Conservation (phyloP, 768 basidiomycete genomes). For the Pholiota conissans region DNA sequence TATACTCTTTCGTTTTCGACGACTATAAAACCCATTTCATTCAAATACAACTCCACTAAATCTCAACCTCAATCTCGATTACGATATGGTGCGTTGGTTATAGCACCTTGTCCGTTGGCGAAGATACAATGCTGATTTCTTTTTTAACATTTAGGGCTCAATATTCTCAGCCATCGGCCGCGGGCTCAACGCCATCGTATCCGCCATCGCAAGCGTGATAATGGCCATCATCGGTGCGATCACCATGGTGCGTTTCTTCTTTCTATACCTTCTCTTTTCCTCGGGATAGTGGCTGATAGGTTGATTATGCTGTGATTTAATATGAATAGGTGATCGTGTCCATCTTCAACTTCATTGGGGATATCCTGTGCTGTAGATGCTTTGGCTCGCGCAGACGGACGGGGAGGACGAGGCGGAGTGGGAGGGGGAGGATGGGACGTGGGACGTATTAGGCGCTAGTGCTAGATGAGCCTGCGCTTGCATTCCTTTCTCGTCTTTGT, state of each 20-base stretch:
- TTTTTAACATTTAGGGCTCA: constrained; percentile 56
- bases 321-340: constrained; percentile 54
- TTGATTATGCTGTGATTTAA: too few species aligned
- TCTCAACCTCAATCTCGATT: too few species aligned
- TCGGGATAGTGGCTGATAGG: too few species aligned
- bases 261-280: neutral
- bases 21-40: too few species aligned
- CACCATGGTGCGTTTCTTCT: constrained; percentile 47
- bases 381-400: constrained; percentile 35
- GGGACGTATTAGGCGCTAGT: too few species aligned
- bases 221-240: constrained; percentile 62
- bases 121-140: too few species aligned
- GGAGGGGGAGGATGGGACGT: too few species aligned
- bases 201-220: constrained; percentile 57
- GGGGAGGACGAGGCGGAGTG: constrained; percentile 6
- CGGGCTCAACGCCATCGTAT: constrained; percentile 59
- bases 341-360: constrained; percentile 60
- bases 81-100: neutral
- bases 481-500: too few species aligned
- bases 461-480: too few species aligned
- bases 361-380: constrained; percentile 53
- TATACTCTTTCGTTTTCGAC: too few species aligned
- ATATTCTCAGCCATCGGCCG: constrained; percentile 65
- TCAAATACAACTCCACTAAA: too few species aligned
- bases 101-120: neutral